Conservation (phyloP, 1,139 yeast species). For the Meyerozyma athensensis region DNA sequence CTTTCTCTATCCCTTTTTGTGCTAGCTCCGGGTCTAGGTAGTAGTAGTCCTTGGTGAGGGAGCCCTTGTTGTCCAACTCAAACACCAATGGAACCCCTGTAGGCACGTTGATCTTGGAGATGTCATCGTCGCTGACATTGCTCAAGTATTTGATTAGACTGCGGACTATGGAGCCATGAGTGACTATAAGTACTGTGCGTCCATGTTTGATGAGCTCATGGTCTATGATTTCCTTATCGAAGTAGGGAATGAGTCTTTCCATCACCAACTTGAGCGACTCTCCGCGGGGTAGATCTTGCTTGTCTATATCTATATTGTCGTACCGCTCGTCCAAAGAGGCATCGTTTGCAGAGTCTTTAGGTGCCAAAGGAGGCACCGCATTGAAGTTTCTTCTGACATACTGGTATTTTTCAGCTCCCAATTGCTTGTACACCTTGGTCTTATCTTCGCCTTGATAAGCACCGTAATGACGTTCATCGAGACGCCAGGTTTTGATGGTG, state of each 20-base stretch:
- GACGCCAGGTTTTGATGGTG: constrained; percentile 56
- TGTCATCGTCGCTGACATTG: constrained; percentile 55
- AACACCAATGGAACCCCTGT: constrained; percentile 71
- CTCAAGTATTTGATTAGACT: constrained; percentile 59
- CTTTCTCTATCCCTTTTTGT: constrained; percentile 57
- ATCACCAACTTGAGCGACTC: constrained; percentile 70
- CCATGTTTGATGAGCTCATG: constrained; percentile 25
- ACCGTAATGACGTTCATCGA: constrained; percentile 80
- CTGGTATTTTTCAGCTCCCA: constrained; percentile 60
- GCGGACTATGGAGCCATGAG: constrained; percentile 75
- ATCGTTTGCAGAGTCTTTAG: constrained; percentile 17
- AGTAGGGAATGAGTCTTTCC: constrained; percentile 54
- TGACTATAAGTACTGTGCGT: constrained; percentile 55
- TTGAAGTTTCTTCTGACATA: constrained; percentile 61
- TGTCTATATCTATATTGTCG: constrained; percentile 16
- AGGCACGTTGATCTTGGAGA: constrained; percentile 65
- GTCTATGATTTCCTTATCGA: constrained; percentile 36
- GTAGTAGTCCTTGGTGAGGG: constrained; percentile 41
- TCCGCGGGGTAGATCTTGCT: constrained; percentile 48
- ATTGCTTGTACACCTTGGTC: constrained; percentile 44
- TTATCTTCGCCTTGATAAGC: constrained; percentile 67
- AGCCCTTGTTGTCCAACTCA: constrained; percentile 44
- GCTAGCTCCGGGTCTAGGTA: constrained; percentile 74
- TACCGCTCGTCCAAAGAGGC: constrained; percentile 48
- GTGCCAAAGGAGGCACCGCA: constrained; percentile 61